Evolutionary conservation across 2,329 filamentous ascomycete genomes (phyloP).

Genomic region (Plenodomus tracheiphilus): DNA sequence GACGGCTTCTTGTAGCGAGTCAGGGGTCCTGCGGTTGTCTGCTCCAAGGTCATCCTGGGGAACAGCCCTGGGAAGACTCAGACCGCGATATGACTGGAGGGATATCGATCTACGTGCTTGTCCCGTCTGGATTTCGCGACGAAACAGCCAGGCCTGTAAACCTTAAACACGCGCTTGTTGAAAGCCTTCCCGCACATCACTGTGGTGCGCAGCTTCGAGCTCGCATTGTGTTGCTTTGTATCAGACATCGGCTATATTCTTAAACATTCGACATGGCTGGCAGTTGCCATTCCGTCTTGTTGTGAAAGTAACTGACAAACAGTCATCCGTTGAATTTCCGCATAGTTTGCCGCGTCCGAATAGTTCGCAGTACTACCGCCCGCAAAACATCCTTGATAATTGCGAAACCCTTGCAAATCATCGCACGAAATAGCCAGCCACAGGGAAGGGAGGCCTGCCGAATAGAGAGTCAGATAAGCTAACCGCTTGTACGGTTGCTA

Average conservation of each 20-base stretch:
- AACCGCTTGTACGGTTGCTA: constrained; percentile 15
- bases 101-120: constrained; percentile 16
- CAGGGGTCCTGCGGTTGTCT: constrained; percentile 16
- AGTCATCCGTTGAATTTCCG: background rate
- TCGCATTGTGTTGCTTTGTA: background rate
- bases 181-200: constrained; percentile 3
- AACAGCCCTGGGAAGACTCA: constrained; percentile 24
- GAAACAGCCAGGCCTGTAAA: constrained; percentile 11
- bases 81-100: constrained; percentile 20
- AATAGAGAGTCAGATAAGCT: constrained; percentile 11
- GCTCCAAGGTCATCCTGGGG: constrained; percentile 10
- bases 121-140: constrained; percentile 23
- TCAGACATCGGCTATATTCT: too few relatives aligned
- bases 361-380: constrained; percentile 5
- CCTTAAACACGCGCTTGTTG: constrained; percentile 4
- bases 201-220: background rate
- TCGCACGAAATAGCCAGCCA: constrained; percentile 5
- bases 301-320: background rate
- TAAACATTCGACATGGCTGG: background rate
- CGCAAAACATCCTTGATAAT: background rate
- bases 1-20: constrained; percentile 29
- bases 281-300: background rate
- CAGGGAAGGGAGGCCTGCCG: constrained; percentile 9
- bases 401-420: background rate
- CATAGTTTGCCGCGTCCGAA: background rate